These are phyloP conservation scores for Sequoiadendron giganteum DNA, from an alignment of 75 land plant genomes.

Conservation along the genomic window DNA sequence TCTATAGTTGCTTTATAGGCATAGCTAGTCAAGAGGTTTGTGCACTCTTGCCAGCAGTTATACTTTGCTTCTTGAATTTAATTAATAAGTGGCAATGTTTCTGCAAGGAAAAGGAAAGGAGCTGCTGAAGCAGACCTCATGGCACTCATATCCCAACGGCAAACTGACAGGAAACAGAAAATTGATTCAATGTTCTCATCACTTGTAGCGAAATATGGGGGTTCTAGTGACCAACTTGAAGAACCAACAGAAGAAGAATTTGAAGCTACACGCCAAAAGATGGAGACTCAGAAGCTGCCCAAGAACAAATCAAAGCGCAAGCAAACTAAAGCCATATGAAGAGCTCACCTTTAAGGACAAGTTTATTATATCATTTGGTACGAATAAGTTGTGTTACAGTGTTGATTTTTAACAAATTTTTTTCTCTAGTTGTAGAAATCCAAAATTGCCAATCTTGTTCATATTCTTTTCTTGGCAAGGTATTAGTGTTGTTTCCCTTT, in stretches of 20 bases:
- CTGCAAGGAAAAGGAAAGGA: slow-evolving; percentile 40
- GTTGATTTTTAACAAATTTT: not conserved
- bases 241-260: slow-evolving; percentile 92
- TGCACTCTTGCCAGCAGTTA: not conserved
- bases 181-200: slow-evolving; percentile 78
- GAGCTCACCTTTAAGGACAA: not conserved
- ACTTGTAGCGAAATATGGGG: slow-evolving; percentile 62
- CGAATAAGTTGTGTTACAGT: not conserved
- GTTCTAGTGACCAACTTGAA: slow-evolving; percentile 5
- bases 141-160: slow-evolving; percentile 48
- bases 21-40: not conserved
- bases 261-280: slow-evolving; percentile 63
- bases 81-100: not conserved
- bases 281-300: slow-evolving; percentile 28
- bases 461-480: not conserved
- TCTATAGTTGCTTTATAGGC: not conserved
- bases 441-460: not conserved
- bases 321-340: not conserved
- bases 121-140: slow-evolving; percentile 37
- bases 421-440: not conserved
- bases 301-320: slow-evolving; percentile 3
- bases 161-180: slow-evolving; percentile 46
- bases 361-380: not conserved
- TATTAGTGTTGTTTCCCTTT: not conserved
- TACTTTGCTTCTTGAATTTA: not conserved